Evolutionary conservation across 2,329 filamentous ascomycete genomes (phyloP).

Genomic region (Laburnicola sp.): DNA sequence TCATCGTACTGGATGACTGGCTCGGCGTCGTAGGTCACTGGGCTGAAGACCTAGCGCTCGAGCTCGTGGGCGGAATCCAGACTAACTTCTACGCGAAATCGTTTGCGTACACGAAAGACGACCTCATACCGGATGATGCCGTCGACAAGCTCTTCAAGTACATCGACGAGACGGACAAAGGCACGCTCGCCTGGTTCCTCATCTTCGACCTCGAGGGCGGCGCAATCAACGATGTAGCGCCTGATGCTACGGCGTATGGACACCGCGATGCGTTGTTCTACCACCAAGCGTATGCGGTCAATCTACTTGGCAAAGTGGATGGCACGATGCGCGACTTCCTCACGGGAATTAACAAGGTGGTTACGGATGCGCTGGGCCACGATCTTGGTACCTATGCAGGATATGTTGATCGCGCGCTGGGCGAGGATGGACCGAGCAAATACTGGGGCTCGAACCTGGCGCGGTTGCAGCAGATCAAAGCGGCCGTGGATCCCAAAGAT

Average conservation of each 20-base stretch:
- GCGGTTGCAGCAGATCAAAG: slow-evolving; percentile 45
- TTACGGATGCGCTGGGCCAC: slow-evolving; percentile 35
- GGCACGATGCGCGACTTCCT: slow-evolving; percentile 46
- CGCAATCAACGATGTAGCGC: slow-evolving; percentile 35
- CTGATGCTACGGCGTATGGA: slow-evolving; percentile 38
- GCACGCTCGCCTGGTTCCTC: slow-evolving; percentile 39
- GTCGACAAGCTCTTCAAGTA: slow-evolving; percentile 41
- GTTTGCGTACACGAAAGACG: slow-evolving; percentile 36
- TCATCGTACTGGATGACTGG: slow-evolving; percentile 37
- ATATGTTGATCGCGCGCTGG: slow-evolving; percentile 55
- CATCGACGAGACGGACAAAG: slow-evolving; percentile 37
- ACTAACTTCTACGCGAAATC: slow-evolving; percentile 44
- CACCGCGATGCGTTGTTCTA: slow-evolving; percentile 42
- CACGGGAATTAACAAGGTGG: slow-evolving; percentile 46
- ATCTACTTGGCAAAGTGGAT: slow-evolving; percentile 36
- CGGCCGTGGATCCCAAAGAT: slow-evolving; percentile 45
- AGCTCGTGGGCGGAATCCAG: slow-evolving; percentile 34
- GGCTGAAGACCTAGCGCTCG: slow-evolving; percentile 36
- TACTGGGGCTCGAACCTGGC: slow-evolving; percentile 51
- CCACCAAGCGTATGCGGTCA: slow-evolving; percentile 44
- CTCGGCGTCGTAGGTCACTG: slow-evolving; percentile 40
- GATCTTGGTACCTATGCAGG: slow-evolving; percentile 56
- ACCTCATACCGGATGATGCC: slow-evolving; percentile 32
- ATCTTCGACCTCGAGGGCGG: slow-evolving; percentile 43
- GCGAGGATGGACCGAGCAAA: slow-evolving; percentile 47